These are phyloP conservation scores for Beauveria rudraprayagi DNA, from an alignment of 2,329 filamentous ascomycete species.

Conservation along the genomic window DNA sequence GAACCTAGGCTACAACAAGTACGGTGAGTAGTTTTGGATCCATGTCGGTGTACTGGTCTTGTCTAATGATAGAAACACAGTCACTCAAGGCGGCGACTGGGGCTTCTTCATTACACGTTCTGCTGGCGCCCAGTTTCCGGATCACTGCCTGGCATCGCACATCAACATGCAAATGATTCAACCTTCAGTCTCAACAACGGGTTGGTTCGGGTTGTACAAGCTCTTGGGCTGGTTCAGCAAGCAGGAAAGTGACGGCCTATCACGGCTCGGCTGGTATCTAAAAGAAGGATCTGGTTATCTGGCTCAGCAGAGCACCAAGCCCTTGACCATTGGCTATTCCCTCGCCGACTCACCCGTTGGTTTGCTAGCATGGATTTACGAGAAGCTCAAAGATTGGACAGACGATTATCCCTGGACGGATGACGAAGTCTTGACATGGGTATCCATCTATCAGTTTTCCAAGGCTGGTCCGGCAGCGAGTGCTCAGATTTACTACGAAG, in stretches of 20 bases:
- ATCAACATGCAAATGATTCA: constrained; percentile 45
- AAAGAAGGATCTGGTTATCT: constrained; percentile 37
- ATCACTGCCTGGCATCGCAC: constrained; percentile 37
- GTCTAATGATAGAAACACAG: background rate
- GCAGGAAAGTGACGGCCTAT: constrained; percentile 42
- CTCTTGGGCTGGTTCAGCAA: constrained; percentile 13
- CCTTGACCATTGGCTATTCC: constrained; percentile 63
- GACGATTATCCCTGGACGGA: constrained; percentile 66
- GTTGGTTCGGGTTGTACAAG: constrained; percentile 26
- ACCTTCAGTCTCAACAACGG: constrained; percentile 33
- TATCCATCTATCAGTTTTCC: constrained; percentile 65
- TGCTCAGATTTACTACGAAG: constrained; percentile 66
- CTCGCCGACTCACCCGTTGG: constrained; percentile 63
- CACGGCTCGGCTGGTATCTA: constrained; percentile 49
- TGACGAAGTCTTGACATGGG: constrained; percentile 69
- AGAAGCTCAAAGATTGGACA: constrained; percentile 72
- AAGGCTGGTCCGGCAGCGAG: constrained; percentile 60
- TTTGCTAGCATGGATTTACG: constrained; percentile 70
- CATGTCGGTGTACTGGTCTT: too few species aligned
- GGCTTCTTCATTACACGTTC: constrained; percentile 54
- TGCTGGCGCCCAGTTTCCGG: constrained; percentile 49
- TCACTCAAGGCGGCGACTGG: constrained; percentile 59
- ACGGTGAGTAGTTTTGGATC: constrained; percentile 18
- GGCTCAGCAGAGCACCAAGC: constrained; percentile 49
- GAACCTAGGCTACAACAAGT: constrained; percentile 46